Percentiles rank a stretch among this genome's conserved stretches.
Conservation (phyloP, 345 rosid species). For the Trapa incisa region DNA sequence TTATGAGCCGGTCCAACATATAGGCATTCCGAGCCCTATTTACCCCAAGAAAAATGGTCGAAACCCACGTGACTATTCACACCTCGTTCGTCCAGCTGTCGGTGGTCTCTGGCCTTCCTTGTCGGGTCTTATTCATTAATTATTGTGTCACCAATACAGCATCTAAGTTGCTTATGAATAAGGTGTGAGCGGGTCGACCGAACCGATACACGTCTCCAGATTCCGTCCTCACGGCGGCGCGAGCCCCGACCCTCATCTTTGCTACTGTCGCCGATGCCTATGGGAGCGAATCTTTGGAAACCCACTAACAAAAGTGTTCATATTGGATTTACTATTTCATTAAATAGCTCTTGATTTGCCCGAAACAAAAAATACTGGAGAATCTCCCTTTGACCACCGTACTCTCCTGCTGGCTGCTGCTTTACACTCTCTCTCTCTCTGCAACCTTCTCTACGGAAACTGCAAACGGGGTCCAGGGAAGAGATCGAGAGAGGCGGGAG, state of each 20-base stretch:
- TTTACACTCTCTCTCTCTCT: conserved; percentile 4
- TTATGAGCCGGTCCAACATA: too few species aligned
- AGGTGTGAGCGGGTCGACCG: too few species aligned
- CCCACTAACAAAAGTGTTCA: background rate
- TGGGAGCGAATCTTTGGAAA: conserved; percentile 2
- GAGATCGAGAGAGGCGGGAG: background rate
- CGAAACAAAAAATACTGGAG: background rate
- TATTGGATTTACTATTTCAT: background rate
- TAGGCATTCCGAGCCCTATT: too few species aligned
- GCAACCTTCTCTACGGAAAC: background rate
- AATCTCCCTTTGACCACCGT: conserved; percentile 23
- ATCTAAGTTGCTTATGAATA: too few species aligned
- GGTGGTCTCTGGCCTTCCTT: too few species aligned
- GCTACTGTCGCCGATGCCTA: background rate
- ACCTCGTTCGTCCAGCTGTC: too few species aligned
- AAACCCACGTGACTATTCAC: too few species aligned
- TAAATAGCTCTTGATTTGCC: background rate
- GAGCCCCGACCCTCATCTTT: background rate
- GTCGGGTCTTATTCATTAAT: too few species aligned
- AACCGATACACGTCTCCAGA: too few species aligned
- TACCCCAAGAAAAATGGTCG: too few species aligned
- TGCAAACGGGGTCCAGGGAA: background rate
- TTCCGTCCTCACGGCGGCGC: background rate
- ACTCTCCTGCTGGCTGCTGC: conserved; percentile 1
- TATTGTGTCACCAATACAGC: too few species aligned